These are phyloP conservation scores for Penicillium nordicum DNA, from an alignment of 2,329 filamentous ascomycete species.

Conservation along the genomic window DNA sequence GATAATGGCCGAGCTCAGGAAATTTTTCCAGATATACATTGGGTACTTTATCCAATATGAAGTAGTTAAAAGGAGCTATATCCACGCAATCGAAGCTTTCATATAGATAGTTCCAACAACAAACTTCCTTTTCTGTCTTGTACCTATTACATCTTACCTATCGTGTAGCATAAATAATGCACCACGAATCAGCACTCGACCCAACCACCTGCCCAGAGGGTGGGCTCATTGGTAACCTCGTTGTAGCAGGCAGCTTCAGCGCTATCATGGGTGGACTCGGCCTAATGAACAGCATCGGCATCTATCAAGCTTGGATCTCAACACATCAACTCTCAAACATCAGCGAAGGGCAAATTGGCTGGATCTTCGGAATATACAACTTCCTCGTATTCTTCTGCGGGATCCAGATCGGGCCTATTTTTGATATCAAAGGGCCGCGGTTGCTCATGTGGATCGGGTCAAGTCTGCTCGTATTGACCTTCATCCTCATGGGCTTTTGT, in stretches of 20 bases:
- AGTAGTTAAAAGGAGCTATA: not conserved
- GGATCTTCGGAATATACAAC: slow-evolving; percentile 42
- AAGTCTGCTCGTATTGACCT: slow-evolving; percentile 28
- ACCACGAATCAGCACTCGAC: slow-evolving; percentile 12
- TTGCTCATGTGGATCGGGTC: slow-evolving; percentile 4
- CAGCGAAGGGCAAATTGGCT: slow-evolving; percentile 32
- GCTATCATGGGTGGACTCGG: slow-evolving; percentile 42
- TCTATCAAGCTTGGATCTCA: slow-evolving; percentile 40
- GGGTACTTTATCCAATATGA: not conserved
- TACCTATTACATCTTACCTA: not conserved
- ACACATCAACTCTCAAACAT: slow-evolving; percentile 37
- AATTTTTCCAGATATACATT: not conserved
- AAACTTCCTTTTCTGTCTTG: not conserved
- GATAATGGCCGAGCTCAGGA: slow-evolving; percentile 1
- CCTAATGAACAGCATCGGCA: slow-evolving; percentile 39
- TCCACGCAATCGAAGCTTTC: not conserved
- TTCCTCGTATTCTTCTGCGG: slow-evolving; percentile 39
- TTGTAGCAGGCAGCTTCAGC: slow-evolving; percentile 43
- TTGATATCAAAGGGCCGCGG: slow-evolving; percentile 34
- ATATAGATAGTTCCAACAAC: not conserved
- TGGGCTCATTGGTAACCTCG: slow-evolving; percentile 42
- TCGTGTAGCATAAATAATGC: slow-evolving; percentile 9
- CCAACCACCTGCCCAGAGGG: slow-evolving; percentile 39
- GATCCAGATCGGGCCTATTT: slow-evolving; percentile 36
- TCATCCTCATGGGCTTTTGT: slow-evolving; percentile 26